Evolutionary conservation across 768 basidiomycete species (phyloP).

Genomic region (Suillus subluteus): DNA sequence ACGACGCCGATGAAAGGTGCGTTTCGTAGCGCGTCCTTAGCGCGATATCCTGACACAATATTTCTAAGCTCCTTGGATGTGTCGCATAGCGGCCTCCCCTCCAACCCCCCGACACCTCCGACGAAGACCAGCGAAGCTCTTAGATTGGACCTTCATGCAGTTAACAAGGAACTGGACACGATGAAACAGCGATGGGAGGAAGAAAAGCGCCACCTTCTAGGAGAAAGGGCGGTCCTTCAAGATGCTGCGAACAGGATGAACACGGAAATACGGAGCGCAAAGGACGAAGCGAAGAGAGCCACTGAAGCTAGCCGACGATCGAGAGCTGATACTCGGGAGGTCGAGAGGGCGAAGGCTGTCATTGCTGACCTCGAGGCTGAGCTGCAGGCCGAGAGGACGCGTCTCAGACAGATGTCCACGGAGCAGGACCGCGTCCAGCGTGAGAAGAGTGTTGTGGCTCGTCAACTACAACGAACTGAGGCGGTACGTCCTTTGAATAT

Average conservation of each 20-base stretch:
- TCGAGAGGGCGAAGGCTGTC: constrained; percentile 64
- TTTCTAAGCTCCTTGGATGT: constrained; percentile 55
- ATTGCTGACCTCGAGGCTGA: constrained; percentile 74
- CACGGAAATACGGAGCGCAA: constrained; percentile 57
- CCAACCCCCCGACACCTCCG: constrained; percentile 69
- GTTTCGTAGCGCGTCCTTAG: constrained; percentile 3
- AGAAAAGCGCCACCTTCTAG: constrained; percentile 64
- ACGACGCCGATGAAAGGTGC: constrained; percentile 66
- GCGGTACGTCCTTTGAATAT: constrained; percentile 47
- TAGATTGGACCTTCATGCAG: constrained; percentile 57
- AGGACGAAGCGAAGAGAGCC: constrained; percentile 58
- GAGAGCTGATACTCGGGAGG: constrained; percentile 65
- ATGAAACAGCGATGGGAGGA: constrained; percentile 73
- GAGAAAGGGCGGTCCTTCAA: constrained; percentile 74
- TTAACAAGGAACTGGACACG: constrained; percentile 63
- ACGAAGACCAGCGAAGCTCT: constrained; percentile 70
- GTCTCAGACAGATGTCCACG: constrained; percentile 60
- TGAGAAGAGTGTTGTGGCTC: constrained; percentile 65
- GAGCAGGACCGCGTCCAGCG: constrained; percentile 67
- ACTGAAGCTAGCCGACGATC: constrained; percentile 53
- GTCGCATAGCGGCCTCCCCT: constrained; percentile 47
- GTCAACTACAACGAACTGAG: constrained; percentile 72
- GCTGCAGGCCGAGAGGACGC: constrained; percentile 70
- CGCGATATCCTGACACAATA: constrained; percentile 11
- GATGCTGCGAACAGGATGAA: constrained; percentile 71